phyloP scores from a whole-genome alignment of 176 grass and related monocot genomes.

The Eragrostis nindensis region DNA sequence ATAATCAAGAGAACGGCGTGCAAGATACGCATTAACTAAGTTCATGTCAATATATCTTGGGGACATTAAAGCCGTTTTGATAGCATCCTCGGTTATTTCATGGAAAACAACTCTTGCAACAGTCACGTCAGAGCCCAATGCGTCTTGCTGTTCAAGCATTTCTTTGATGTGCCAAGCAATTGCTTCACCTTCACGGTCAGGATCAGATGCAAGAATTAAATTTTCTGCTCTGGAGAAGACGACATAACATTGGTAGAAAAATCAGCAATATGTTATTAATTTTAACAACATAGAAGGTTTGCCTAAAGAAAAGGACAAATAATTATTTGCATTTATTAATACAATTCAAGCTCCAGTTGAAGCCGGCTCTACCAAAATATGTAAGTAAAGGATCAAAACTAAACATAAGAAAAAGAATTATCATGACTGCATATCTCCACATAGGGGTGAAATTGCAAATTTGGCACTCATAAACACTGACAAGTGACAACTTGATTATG shows the following conservation, averaged over 20 bases:
- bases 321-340: neutral
- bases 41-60: slow-evolving; percentile 87
- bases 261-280: slow-evolving; percentile 21
- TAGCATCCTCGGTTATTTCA: slow-evolving; percentile 87
- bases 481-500: too few species aligned
- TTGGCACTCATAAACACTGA: neutral
- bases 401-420: slow-evolving; percentile 11
- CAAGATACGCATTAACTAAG: slow-evolving; percentile 98
- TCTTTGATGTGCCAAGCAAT: slow-evolving; percentile 97
- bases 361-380: slow-evolving; percentile 6
- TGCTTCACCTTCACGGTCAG: slow-evolving; percentile 98
- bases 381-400: neutral
- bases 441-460: neutral
- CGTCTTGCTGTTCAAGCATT: slow-evolving; percentile 94
- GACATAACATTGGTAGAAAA: slow-evolving; percentile 18
- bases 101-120: slow-evolving; percentile 92
- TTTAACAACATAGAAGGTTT: slow-evolving; percentile 25
- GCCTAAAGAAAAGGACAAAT: slow-evolving; percentile 9
- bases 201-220: slow-evolving; percentile 97
- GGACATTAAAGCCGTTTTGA: slow-evolving; percentile 64
- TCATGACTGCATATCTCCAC: slow-evolving; percentile 7
- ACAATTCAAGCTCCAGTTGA: slow-evolving; percentile 6
- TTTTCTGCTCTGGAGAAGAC: slow-evolving; percentile 80
- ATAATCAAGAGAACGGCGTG: slow-evolving; percentile 91
- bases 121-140: slow-evolving; percentile 56